Evolutionary conservation across 768 basidiomycete species (phyloP).

Genomic region (Calocybe gangraenosa): DNA sequence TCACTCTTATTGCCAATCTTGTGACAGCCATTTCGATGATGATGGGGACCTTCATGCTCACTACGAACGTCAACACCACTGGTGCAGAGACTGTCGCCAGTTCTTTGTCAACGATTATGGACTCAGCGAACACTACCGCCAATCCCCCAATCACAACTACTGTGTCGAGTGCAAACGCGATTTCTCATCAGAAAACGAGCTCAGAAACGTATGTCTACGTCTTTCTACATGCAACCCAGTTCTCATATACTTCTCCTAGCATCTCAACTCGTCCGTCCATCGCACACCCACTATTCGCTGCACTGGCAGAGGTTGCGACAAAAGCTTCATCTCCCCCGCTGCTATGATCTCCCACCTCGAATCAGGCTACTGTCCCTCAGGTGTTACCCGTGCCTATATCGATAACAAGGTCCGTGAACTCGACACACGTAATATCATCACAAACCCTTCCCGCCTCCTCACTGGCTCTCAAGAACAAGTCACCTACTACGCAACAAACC

Average conservation of each 20-base stretch:
- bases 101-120: conserved; percentile 36
- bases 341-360: conserved; percentile 64
- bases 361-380: conserved; percentile 50
- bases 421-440: conserved; percentile 49
- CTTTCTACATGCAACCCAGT: no score
- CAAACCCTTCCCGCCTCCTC: conserved; percentile 50
- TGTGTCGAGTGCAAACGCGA: no score
- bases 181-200: no score
- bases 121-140: conserved; percentile 45
- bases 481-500: conserved; percentile 27
- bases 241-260: conserved; percentile 32
- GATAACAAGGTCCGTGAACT: conserved; percentile 36
- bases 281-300: conserved; percentile 30
- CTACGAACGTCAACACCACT: conserved; percentile 33
- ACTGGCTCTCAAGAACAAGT: conserved; percentile 23
- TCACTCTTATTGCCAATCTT: conserved; percentile 44
- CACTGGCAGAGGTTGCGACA: conserved; percentile 38
- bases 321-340: conserved; percentile 45
- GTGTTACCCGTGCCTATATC: conserved; percentile 35
- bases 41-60: conserved; percentile 34
- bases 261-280: conserved; percentile 53
- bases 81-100: conserved; percentile 37
- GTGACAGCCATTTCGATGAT: conserved; percentile 38
- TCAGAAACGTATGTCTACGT: no score
- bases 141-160: conserved; percentile 13